Percentiles rank a stretch among this genome's conserved stretches.
Evolutionary conservation across 2,329 filamentous ascomycete species (phyloP).

Genomic region (Diplodia sapinea): DNA sequence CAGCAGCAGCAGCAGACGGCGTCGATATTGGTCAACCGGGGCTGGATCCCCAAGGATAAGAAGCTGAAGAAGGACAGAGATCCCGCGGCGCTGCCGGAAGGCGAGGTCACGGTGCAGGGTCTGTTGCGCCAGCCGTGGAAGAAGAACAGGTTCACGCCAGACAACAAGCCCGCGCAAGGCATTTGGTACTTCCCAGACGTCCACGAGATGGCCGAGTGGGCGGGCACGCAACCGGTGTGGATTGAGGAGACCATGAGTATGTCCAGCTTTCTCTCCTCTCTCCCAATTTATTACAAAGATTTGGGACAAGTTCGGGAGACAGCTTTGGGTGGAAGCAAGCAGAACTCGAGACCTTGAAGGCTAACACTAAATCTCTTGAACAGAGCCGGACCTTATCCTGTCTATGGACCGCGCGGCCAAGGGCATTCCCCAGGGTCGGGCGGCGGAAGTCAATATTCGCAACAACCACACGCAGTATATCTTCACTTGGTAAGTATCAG

Average conservation of each 20-base stretch:
- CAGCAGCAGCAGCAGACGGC: conserved; percentile 36
- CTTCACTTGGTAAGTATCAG: conserved; percentile 82
- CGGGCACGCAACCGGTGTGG: conserved; percentile 88
- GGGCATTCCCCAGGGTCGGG: conserved; percentile 86
- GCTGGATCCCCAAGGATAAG: conserved; percentile 86
- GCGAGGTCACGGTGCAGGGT: conserved; percentile 80
- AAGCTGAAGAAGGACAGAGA: conserved; percentile 65
- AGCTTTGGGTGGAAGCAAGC: conserved; percentile 25
- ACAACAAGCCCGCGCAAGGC: conserved; percentile 80
- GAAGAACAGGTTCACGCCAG: conserved; percentile 97
- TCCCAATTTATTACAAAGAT: neutral
- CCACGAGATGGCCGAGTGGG: conserved; percentile 81
- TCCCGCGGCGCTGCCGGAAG: conserved; percentile 68
- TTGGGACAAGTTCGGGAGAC: conserved; percentile 38
- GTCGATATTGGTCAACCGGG: conserved; percentile 80
- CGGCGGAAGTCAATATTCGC: conserved; percentile 87
- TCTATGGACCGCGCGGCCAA: conserved; percentile 76
- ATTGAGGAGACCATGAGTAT: conserved; percentile 93
- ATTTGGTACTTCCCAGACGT: conserved; percentile 98
- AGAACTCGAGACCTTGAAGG: conserved; percentile 10
- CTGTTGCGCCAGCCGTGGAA: conserved; percentile 88
- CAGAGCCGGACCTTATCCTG: conserved; percentile 79
- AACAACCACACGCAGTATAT: conserved; percentile 99
- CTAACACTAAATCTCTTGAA: neutral
- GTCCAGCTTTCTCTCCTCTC: conserved; percentile 30